Evolutionary conservation across 306 rosid genomes (phyloP).

Genomic region (Vigna radiata): DNA sequence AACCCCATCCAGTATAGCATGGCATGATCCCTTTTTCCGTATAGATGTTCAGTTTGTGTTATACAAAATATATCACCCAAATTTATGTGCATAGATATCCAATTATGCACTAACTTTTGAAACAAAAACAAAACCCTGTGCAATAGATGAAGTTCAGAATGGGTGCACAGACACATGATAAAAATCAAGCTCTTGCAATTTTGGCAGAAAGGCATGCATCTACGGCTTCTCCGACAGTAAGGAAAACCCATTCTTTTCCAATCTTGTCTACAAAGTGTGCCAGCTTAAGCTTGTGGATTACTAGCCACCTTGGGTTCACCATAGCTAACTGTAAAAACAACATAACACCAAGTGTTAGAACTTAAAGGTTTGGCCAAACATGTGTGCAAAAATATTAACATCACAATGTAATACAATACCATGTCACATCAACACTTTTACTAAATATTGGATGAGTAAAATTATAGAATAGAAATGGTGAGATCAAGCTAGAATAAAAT

Average conservation of each 20-base stretch:
- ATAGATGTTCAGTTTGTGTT: not conserved
- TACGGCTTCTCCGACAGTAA: conserved; percentile 77
- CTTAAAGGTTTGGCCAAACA: not conserved
- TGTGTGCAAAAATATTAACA: no score
- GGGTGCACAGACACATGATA: not conserved
- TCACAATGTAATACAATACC: no score
- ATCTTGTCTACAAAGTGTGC: conserved; percentile 74
- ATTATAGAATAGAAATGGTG: not conserved
- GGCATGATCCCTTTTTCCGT: not conserved
- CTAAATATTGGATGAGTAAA: no score
- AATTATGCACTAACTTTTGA: conserved; percentile 16
- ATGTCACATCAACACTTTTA: no score
- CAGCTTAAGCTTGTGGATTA: conserved; percentile 78
- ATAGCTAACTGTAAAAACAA: conserved; percentile 64
- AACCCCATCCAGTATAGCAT: not conserved
- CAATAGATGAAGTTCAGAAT: not conserved
- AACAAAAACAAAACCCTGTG: not conserved
- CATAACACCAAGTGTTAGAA: conserved; percentile 27
- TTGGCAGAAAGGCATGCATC: conserved; percentile 61
- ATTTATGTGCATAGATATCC: conserved; percentile 10
- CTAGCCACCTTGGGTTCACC: conserved; percentile 84
- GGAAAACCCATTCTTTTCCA: conserved; percentile 67
- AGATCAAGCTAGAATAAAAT: not conserved
- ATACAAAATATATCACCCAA: conserved; percentile 11
- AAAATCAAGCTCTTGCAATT: conserved; percentile 36